Conservation (phyloP, 129 eudicot genomes). For the Tagetes erecta region DNA sequence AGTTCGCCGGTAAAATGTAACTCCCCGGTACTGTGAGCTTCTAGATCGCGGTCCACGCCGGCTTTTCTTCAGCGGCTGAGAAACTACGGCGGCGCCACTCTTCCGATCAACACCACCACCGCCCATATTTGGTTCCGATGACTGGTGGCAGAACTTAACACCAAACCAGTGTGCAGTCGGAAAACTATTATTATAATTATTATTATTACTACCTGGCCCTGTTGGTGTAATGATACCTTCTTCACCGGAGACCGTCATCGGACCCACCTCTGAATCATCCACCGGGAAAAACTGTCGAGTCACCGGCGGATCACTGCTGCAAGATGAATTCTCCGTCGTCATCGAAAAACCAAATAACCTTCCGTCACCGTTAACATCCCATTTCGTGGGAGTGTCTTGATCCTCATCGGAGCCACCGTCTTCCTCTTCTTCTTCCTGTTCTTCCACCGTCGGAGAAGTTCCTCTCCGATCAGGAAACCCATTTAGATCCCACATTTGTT, state of each 20-base stretch:
- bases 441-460: slow-evolving; percentile 36
- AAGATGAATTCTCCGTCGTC: slow-evolving; percentile 21
- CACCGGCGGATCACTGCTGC: slow-evolving; percentile 46
- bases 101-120: slow-evolving; percentile 21
- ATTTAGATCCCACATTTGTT: slow-evolving; percentile 87
- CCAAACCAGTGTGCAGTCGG: slow-evolving; percentile 88
- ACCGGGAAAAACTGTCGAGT: slow-evolving; percentile 85
- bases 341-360: slow-evolving; percentile 57
- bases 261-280: slow-evolving; percentile 52
- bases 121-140: slow-evolving; percentile 31
- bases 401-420: slow-evolving; percentile 54
- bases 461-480: slow-evolving; percentile 56
- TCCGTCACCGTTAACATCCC: slow-evolving; percentile 27
- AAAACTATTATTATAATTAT: slow-evolving; percentile 8
- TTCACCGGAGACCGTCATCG: slow-evolving; percentile 25
- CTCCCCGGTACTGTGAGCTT: slow-evolving; percentile 96
- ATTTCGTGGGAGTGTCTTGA: slow-evolving; percentile 2
- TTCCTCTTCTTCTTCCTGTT: slow-evolving; percentile 36
- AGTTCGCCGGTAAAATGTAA: slow-evolving; percentile 95
- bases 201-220: no score
- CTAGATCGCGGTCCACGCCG: slow-evolving; percentile 97
- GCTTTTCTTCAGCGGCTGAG: slow-evolving; percentile 78
- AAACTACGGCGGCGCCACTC: slow-evolving; percentile 36
- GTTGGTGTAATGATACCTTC: slow-evolving; percentile 16
- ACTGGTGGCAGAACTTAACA: slow-evolving; percentile 62